Evolutionary conservation across 2,329 filamentous ascomycete species (phyloP), one percentile per base, ranked within the genome.

Genomic region (Fonsecaea multimorphosa): DNA sequence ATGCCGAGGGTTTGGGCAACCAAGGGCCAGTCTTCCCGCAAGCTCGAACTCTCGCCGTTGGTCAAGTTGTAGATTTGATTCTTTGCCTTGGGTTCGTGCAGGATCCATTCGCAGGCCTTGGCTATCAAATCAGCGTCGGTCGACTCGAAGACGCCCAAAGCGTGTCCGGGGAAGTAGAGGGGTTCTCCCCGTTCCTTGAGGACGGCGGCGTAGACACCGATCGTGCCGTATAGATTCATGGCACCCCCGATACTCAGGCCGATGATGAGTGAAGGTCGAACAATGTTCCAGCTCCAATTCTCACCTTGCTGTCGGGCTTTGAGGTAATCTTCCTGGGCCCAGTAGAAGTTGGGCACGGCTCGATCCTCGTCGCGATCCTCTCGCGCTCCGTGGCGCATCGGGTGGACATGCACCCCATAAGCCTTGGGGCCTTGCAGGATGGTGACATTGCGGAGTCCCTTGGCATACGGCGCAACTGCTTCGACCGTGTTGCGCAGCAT

Each of bases 401-500:
- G 40, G 40, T 46, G 40, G n/a, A 46, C 40, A 24, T 46, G 40
- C 40, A 46, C 40, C 19, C 40, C 40, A 8, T 46, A 46, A 4
- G 40, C 40, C 40, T 46, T 46, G 40, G 40, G 40, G 40, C 40
- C 40, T 8, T 46, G 40, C 19, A 46, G 40, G 40, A 46, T 46
- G 14, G 40, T 46, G n/a, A 46, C 19, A 8, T 46, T 46, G 40
- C 40, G 40, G 40, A 22, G 40, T 2, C 8, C 19, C 5, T 11
- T 22, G 40, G 40, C 40, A 3, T 24, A 24, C 6, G 40, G 40
- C 6, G 40, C 40, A 3, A 46, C 40, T 7, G 40, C 40, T 24
- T 46, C 40, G 40, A 46, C 40, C 40, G 40, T 46, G 40, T 46
- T 46, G 40, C 40, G 40, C 19, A 46, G 40, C 40, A 46, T 46